A percentile compares a stretch with the other conserved stretches of the same genome.
phyloP scores from a whole-genome alignment of 352 stramenopile species.

The Phytophthora palmivora region DNA sequence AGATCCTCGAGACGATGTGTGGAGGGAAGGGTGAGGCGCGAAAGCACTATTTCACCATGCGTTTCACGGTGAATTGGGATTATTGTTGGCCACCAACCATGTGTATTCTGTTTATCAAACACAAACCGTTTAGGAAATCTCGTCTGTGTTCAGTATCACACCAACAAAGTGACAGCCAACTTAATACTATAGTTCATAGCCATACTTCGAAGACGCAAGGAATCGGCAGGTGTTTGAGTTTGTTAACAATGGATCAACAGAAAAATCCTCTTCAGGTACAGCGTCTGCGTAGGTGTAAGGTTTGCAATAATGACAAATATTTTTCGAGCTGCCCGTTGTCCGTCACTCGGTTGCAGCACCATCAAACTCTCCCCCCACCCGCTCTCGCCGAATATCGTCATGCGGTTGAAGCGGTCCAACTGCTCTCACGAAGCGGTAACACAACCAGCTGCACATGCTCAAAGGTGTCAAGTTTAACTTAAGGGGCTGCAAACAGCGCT shows the following conservation, averaged over 20 bases:
- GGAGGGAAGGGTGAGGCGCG: conserved; percentile 28
- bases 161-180: background rate
- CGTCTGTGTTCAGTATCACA: conserved; percentile 3
- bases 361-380: background rate
- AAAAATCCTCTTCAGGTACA: background rate
- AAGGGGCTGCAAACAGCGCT: background rate
- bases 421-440: conserved; percentile 5
- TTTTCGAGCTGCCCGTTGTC: too few species aligned
- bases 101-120: conserved; percentile 39
- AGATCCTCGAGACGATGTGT: conserved; percentile 19
- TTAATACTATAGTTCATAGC: too few species aligned
- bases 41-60: conserved; percentile 12
- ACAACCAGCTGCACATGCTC: conserved; percentile 7
- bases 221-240: conserved; percentile 10
- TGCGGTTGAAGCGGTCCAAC: conserved; percentile 8
- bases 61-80: conserved; percentile 16
- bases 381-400: conserved; percentile 23
- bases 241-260: background rate
- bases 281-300: too few species aligned
- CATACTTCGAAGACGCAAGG: conserved; percentile 24
- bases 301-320: too few species aligned
- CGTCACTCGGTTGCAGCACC: conserved; percentile 11
- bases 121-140: conserved; percentile 25
- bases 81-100: conserved; percentile 11
- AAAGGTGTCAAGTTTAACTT: conserved; percentile 13